phyloP scores from a whole-genome alignment of 495 filamentous ascomycete genomes.

The Aspergillus olivimuriae region DNA sequence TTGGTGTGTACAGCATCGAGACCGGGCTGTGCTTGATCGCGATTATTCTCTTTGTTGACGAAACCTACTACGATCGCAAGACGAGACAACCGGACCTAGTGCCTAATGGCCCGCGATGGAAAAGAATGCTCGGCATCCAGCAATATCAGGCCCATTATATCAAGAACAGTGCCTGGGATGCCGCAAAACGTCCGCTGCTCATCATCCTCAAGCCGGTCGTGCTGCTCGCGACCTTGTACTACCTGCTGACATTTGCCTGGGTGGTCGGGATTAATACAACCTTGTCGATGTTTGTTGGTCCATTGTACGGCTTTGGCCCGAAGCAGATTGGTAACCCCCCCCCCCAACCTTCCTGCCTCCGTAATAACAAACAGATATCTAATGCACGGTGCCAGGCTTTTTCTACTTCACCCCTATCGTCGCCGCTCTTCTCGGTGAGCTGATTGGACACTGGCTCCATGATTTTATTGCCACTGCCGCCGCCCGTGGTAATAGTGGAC shows the following conservation, averaged over 20 bases:
- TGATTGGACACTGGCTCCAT: constrained; percentile 54
- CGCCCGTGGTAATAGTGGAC: constrained; percentile 42
- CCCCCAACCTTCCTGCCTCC: not conserved
- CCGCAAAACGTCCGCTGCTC: constrained; percentile 35
- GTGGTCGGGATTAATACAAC: constrained; percentile 59
- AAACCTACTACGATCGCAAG: constrained; percentile 54
- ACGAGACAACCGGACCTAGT: constrained; percentile 20
- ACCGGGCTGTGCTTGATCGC: constrained; percentile 41
- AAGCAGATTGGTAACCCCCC: constrained; percentile 40
- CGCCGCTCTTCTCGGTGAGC: constrained; percentile 46
- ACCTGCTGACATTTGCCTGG: constrained; percentile 56
- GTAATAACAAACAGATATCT: not conserved
- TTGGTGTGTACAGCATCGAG: constrained; percentile 47
- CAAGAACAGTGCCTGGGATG: constrained; percentile 37
- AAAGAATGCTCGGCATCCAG: constrained; percentile 39
- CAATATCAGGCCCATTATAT: constrained; percentile 31
- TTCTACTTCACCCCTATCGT: constrained; percentile 58
- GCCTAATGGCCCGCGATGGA: constrained; percentile 36
- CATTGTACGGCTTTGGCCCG: constrained; percentile 48
- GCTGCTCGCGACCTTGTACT: constrained; percentile 44
- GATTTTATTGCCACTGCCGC: constrained; percentile 45
- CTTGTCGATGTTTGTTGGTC: constrained; percentile 47
- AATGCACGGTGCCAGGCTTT: constrained; percentile 23
- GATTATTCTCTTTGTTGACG: constrained; percentile 47
- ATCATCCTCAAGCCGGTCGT: constrained; percentile 48